phyloP scores from a whole-genome alignment of 192 early-diverging fungal genomes.

The Paraglomus occultum region DNA sequence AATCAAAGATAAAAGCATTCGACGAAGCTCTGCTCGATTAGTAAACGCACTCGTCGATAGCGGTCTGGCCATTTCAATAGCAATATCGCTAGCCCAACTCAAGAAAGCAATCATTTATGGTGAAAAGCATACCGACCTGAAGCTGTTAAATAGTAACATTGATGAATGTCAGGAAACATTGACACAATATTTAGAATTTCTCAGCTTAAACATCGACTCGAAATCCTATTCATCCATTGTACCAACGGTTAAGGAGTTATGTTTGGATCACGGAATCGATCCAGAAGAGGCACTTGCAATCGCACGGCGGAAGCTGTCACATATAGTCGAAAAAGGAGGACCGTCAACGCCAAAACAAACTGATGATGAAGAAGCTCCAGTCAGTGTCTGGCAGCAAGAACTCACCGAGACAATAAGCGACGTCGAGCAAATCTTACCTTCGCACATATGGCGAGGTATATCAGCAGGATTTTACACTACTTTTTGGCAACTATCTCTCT shows the following conservation, averaged over 20 bases:
- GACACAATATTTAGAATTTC: constrained; percentile 3
- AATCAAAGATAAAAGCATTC: constrained; percentile 48
- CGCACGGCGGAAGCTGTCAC: not conserved
- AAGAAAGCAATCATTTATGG: not conserved
- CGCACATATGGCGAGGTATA: constrained; percentile 43
- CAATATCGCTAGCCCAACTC: constrained; percentile 64
- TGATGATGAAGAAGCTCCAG: not conserved
- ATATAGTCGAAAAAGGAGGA: not conserved
- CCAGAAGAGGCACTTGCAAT: not conserved
- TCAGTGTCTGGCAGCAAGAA: constrained; percentile 41
- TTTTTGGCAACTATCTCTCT: constrained; percentile 77
- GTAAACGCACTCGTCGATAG: constrained; percentile 55
- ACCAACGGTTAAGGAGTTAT: not conserved
- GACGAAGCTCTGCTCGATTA: constrained; percentile 47
- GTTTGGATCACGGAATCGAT: not conserved
- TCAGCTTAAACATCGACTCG: not conserved
- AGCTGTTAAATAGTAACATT: not conserved
- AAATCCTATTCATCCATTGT: not conserved
- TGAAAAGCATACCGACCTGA: not conserved
- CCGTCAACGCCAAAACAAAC: not conserved
- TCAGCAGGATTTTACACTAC: constrained; percentile 69
- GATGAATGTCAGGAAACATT: not conserved
- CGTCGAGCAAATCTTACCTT: constrained; percentile 39
- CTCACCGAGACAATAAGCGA: constrained; percentile 30
- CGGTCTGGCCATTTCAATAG: constrained; percentile 51